phyloP scores from a whole-genome alignment of 768 basidiomycete species.

The Leccinum subtestaceum region DNA sequence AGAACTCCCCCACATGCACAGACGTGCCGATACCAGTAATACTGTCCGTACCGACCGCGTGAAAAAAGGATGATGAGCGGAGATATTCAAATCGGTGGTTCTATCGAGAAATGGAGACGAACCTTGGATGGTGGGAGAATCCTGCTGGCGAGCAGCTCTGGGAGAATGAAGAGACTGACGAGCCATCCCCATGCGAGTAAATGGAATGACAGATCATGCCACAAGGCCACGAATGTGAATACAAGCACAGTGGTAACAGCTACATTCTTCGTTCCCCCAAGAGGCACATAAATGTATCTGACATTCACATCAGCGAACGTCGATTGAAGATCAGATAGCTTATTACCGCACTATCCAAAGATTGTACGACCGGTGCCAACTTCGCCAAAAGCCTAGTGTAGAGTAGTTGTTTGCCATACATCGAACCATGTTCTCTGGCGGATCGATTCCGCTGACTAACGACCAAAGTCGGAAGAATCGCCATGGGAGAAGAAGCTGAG shows the following conservation, averaged over 20 bases:
- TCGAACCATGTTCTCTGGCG: constrained; percentile 98
- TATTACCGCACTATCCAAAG: constrained; percentile 85
- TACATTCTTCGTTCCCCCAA: constrained; percentile 66
- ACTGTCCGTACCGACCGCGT: constrained; percentile 55
- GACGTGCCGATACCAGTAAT: constrained; percentile 82
- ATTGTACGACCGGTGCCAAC: constrained; percentile 96
- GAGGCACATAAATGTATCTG: constrained; percentile 92
- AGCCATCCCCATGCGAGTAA: constrained; percentile 98
- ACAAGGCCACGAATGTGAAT: constrained; percentile 95
- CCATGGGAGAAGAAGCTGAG: constrained; percentile 89
- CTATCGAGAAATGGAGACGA: constrained; percentile 2
- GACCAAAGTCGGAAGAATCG: constrained; percentile 97
- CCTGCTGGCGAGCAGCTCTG: constrained; percentile 67
- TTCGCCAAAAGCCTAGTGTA: constrained; percentile 87
- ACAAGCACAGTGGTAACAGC: constrained; percentile 70
- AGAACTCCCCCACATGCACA: constrained; percentile 78
- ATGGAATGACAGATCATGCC: constrained; percentile 91
- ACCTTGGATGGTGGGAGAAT: constrained; percentile 68
- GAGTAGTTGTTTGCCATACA: constrained; percentile 99
- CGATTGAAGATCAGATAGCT: constrained; percentile 5
- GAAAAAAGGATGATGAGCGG: neutral
- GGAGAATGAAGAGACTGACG: constrained; percentile 83
- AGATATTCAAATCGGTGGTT: neutral
- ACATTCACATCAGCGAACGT: neutral
- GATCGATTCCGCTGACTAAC: constrained; percentile 80